A percentile compares a stretch with the other conserved stretches of the same genome.
Evolutionary conservation across 306 rosid genomes (phyloP).

Genomic region (Trifolium dubium): DNA sequence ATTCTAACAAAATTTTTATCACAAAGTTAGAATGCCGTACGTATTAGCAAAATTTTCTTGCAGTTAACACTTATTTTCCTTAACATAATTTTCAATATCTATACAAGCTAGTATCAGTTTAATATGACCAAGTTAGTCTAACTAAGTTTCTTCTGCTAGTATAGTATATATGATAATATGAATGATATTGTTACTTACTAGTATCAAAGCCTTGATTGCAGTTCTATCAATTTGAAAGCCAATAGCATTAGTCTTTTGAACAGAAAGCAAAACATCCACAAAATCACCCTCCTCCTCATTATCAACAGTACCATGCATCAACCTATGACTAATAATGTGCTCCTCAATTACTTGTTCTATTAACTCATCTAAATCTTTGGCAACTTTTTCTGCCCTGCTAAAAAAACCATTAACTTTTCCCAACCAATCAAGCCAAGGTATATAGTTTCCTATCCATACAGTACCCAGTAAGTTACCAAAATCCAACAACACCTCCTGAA

Average conservation of each 20-base stretch:
- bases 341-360: slow-evolving; percentile 20
- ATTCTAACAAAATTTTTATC: no score
- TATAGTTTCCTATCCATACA: slow-evolving; percentile 15
- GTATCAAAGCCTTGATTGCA: slow-evolving; percentile 27
- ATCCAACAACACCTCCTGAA: slow-evolving; percentile 23
- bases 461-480: slow-evolving; percentile 14
- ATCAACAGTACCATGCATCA: not conserved
- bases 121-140: no score
- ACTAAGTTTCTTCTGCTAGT: no score
- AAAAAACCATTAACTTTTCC: slow-evolving; percentile 22
- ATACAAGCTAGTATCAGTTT: no score
- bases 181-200: slow-evolving; percentile 15
- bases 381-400: slow-evolving; percentile 19
- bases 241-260: not conserved
- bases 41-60: no score
- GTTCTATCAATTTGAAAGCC: slow-evolving; percentile 34
- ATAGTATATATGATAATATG: no score
- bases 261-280: slow-evolving; percentile 37
- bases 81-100: no score
- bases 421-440: slow-evolving; percentile 43
- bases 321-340: not conserved
- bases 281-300: slow-evolving; percentile 19
- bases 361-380: slow-evolving; percentile 20
- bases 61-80: no score
- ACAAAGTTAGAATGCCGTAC: no score